Evolutionary conservation across 2,329 filamentous ascomycete species (phyloP).

Genomic region (Claviceps sp.): DNA sequence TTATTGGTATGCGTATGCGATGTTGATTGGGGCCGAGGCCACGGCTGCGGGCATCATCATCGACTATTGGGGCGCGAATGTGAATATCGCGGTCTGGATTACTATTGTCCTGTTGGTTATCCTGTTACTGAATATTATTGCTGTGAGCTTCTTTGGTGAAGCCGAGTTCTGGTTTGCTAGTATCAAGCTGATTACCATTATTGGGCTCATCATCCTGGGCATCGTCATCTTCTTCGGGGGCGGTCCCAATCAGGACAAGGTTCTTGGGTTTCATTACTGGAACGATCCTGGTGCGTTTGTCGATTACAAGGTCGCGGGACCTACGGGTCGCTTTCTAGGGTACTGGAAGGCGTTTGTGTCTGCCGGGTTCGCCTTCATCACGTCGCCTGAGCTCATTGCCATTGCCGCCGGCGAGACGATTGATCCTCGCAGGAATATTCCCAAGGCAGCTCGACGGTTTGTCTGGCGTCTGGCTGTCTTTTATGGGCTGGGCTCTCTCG

Average conservation of each 20-base stretch:
- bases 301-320: conserved; percentile 31
- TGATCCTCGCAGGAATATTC: conserved; percentile 51
- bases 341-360: conserved; percentile 43
- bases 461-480: conserved; percentile 50
- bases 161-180: conserved; percentile 48
- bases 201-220: conserved; percentile 42
- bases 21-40: conserved; percentile 43
- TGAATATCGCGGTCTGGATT: conserved; percentile 45
- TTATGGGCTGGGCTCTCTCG: conserved; percentile 47
- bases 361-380: conserved; percentile 50
- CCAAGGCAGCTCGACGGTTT: conserved; percentile 49
- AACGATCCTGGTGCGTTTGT: conserved; percentile 30
- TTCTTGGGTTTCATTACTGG: conserved; percentile 31
- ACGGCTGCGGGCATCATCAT: conserved; percentile 45
- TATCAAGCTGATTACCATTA: conserved; percentile 45
- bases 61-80: conserved; percentile 42
- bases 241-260: conserved; percentile 32
- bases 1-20: conserved; percentile 49
- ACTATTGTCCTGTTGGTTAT: conserved; percentile 41
- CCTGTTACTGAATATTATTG: conserved; percentile 41
- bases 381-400: conserved; percentile 48
- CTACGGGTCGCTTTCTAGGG: conserved; percentile 40
- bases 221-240: conserved; percentile 44
- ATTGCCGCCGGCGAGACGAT: conserved; percentile 53
- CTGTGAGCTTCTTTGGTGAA: conserved; percentile 45